Evolutionary conservation across 148 eudicot genomes (phyloP), one percentile per base, ranked within the genome.

Genomic region (Silene latifolia): DNA sequence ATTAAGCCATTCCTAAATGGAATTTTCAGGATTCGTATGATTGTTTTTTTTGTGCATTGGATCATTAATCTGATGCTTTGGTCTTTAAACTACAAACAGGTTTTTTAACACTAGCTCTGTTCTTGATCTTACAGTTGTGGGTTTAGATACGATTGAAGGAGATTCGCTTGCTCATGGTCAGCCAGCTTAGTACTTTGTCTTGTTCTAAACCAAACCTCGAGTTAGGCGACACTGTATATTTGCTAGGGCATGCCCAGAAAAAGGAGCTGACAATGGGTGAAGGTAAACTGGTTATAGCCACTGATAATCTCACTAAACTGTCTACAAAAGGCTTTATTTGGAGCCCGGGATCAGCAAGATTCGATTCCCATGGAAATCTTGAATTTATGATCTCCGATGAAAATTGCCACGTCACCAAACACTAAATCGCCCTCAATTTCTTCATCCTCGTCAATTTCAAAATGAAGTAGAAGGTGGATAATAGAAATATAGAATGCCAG

Each of bases 331-430:
- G 90, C 39, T 78, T 84, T 64, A 84, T 81, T 39, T 86, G 92
- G 92, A 90, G 88, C 78, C 94, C 92, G 13, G 99, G 99, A 27
- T 92, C 99, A 19, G 99, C 94, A 44, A 96, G 99, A 63, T 95
- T 95, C 69, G 99, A 95, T 76, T 75, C 75, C 11, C 93, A 92
- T 48, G 99, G 99, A 17, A 92, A 95, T 82, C 96, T 95, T 23
- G 90, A 97, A 21, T 95, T 95, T 72, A 88, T 95, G 92, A 86
- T 95, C 57, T 95, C 99, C 99, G 8, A 95, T 95, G 99, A 95
- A 95, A 79, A 86, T 95, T 67, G 91, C 99, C 69, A 89, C 94
- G 10, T 90, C 97, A 46, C 97, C 93, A 44, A 85, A 85, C 60
- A 68, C 86, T 20, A 92, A 85, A 81, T 90, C 96, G 44, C 72